phyloP scores from a whole-genome alignment of 139 green algal genomes.

The Closterium sp. region DNA sequence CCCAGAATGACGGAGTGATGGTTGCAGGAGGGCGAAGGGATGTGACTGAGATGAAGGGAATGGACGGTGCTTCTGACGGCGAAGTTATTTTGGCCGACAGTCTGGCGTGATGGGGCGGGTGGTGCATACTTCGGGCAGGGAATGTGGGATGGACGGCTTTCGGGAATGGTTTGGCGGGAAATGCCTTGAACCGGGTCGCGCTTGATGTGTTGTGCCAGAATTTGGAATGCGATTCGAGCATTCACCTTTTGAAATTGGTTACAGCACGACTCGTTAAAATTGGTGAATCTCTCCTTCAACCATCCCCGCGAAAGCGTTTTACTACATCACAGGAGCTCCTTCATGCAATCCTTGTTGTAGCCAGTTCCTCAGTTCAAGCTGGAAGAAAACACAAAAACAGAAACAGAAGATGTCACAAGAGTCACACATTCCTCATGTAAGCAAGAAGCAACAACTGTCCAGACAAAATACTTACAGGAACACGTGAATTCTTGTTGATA shows the following conservation, averaged over 20 bases:
- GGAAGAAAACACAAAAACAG: background rate
- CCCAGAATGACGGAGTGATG: background rate
- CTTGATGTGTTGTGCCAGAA: background rate
- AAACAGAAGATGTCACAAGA: background rate
- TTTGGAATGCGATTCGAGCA: background rate
- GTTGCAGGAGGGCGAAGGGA: too few relatives aligned
- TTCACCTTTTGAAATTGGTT: background rate
- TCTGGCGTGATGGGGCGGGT: background rate
- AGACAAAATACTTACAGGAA: background rate
- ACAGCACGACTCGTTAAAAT: background rate
- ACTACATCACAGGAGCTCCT: background rate
- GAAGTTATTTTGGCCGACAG: background rate
- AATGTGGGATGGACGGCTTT: background rate
- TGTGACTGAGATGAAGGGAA: background rate
- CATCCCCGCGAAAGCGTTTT: background rate
- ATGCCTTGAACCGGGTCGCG: background rate
- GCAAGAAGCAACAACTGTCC: background rate
- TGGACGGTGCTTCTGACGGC: background rate
- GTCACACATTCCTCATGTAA: background rate
- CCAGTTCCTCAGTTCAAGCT: background rate
- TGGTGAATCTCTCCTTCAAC: background rate
- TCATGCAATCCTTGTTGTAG: background rate
- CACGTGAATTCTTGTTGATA: background rate
- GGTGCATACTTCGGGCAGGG: background rate
- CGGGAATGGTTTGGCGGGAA: background rate